These are phyloP conservation scores for Phragmites australis DNA, from an alignment of 176 grass and related monocot species.

Conservation along the genomic window DNA sequence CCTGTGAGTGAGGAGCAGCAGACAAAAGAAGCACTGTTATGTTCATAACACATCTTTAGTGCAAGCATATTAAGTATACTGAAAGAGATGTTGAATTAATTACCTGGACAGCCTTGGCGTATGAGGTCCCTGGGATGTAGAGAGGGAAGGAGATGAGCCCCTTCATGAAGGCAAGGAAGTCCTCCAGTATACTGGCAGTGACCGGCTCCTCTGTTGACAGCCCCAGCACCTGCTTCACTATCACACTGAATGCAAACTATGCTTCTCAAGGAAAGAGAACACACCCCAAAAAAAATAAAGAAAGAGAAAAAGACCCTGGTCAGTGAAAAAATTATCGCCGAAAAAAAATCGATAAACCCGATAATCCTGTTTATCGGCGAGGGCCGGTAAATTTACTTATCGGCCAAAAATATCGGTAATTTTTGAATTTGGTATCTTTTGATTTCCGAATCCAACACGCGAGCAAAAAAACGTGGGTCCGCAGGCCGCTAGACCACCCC, in stretches of 20 bases:
- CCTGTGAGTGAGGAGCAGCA: constrained; percentile 48
- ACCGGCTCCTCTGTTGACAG: constrained; percentile 72
- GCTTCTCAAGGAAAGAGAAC: constrained; percentile 28
- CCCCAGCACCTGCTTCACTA: constrained; percentile 94
- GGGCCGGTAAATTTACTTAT: too few species aligned
- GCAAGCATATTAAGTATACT: not conserved
- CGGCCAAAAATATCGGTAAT: too few species aligned
- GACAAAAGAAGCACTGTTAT: constrained; percentile 8
- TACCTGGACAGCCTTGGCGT: constrained; percentile 81
- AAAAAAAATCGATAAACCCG: too few species aligned
- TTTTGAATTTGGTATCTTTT: too few species aligned
- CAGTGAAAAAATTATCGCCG: too few species aligned
- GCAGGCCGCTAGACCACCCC: too few species aligned
- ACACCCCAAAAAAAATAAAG: not conserved
- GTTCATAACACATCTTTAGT: not conserved
- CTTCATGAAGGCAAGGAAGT: constrained; percentile 94
- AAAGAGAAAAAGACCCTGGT: not conserved
- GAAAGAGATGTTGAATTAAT: not conserved
- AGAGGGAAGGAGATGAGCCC: constrained; percentile 93
- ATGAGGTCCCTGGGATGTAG: constrained; percentile 78
- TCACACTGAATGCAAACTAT: constrained; percentile 94
- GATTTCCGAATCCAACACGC: too few species aligned
- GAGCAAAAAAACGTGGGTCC: too few species aligned
- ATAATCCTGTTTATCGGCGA: too few species aligned
- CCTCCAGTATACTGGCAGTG: constrained; percentile 72